A percentile compares a stretch with the other conserved stretches of the same genome.
Evolutionary conservation across 306 rosid genomes (phyloP).

Genomic region (Vicia sativa): DNA sequence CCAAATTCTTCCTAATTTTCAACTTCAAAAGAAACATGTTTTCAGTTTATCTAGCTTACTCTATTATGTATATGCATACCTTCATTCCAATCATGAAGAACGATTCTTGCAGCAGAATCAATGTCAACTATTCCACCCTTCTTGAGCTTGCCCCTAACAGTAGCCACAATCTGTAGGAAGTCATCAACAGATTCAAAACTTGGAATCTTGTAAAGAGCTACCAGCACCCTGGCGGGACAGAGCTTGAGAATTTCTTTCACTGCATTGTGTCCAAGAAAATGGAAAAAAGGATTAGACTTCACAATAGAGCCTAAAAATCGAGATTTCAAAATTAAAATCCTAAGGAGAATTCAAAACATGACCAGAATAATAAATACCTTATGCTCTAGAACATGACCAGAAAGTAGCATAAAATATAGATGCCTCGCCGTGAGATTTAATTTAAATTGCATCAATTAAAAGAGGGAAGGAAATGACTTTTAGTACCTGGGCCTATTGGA

Average conservation of each 20-base stretch:
- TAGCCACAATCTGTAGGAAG: conserved; percentile 78
- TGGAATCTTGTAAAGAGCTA: conserved; percentile 73
- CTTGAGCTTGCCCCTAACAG: conserved; percentile 90
- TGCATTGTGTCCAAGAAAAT: conserved; percentile 39
- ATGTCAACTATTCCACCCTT: conserved; percentile 84
- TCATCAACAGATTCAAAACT: conserved; percentile 84
- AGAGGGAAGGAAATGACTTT: background rate
- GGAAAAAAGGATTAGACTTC: conserved; percentile 8
- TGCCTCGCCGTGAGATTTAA: too few relatives aligned
- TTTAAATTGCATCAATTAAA: too few relatives aligned
- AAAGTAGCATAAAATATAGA: too few relatives aligned
- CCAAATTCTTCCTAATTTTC: conserved; percentile 3
- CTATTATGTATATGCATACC: conserved; percentile 57
- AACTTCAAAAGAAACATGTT: conserved; percentile 24
- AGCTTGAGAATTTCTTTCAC: conserved; percentile 96
- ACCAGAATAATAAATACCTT: too few relatives aligned
- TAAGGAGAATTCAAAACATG: background rate
- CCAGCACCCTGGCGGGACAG: conserved; percentile 69
- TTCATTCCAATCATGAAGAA: conserved; percentile 95
- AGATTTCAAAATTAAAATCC: background rate
- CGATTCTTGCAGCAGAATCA: conserved; percentile 81
- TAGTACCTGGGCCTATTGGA: conserved; percentile 84
- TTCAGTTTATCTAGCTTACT: conserved; percentile 8
- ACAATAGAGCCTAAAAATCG: background rate
- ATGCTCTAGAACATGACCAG: too few relatives aligned